phyloP scores from a whole-genome alignment of 176 grass and related monocot genomes.

The Carex cristatella region DNA sequence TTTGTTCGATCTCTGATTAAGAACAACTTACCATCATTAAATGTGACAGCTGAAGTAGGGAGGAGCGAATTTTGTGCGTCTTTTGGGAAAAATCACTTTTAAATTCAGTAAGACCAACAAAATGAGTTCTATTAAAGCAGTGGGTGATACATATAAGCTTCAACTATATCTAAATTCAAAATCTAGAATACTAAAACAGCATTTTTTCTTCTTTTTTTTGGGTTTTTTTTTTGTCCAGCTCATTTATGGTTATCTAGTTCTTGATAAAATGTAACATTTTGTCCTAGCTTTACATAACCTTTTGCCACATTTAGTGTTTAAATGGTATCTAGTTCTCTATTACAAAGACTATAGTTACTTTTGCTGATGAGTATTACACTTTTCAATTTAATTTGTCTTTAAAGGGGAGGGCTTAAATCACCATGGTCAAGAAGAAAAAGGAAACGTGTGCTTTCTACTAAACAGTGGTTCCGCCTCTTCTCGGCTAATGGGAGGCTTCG shows the following conservation, averaged over 20 bases:
- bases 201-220: neutral
- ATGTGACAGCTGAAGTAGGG: neutral
- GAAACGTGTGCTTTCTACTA: constrained; percentile 60
- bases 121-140: neutral
- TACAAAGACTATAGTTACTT: neutral
- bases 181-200: neutral
- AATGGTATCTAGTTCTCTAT: neutral
- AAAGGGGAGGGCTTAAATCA: constrained; percentile 88
- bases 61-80: neutral
- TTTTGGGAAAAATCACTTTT: neutral
- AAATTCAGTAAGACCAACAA: neutral
- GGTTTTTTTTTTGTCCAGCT: neutral
- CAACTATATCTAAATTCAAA: neutral
- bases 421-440: constrained; percentile 97
- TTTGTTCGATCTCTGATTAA: neutral
- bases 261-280: constrained; percentile 3
- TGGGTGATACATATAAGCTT: neutral
- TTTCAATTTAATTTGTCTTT: constrained; percentile 7
- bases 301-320: neutral
- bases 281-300: neutral
- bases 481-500: constrained; percentile 67
- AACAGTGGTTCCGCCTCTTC: constrained; percentile 63
- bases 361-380: constrained; percentile 11
- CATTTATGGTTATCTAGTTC: neutral
- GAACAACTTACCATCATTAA: neutral